phyloP scores from a whole-genome alignment of 129 eudicot genomes.

The Flaveria bidentis region DNA sequence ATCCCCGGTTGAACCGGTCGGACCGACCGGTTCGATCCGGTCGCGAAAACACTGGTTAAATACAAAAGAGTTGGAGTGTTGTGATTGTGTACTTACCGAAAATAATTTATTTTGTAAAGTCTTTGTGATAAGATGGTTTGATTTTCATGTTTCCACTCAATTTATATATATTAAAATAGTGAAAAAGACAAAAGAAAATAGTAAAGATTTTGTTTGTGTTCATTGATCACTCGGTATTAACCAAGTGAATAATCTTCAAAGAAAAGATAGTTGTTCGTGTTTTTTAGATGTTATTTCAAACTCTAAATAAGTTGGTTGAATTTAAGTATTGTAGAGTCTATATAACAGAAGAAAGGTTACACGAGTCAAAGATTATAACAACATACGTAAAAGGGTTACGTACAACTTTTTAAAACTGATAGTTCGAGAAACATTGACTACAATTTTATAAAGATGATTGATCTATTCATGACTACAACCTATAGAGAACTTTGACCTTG shows the following conservation, averaged over 20 bases:
- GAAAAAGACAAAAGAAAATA: neutral
- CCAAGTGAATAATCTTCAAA: too few relatives aligned
- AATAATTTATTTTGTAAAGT: neutral
- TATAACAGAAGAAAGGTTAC: neutral
- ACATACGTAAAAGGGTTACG: neutral
- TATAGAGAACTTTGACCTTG: too few relatives aligned
- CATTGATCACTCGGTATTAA: too few relatives aligned
- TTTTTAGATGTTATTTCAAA: neutral
- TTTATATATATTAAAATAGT: neutral
- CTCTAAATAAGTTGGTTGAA: neutral
- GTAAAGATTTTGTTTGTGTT: neutral
- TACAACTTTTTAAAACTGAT: neutral
- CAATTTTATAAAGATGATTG: neutral
- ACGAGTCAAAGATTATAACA: neutral
- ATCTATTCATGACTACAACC: neutral
- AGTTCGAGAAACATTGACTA: neutral
- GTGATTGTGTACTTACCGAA: slow-evolving; percentile 17
- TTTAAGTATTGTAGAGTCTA: neutral
- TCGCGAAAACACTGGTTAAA: too few relatives aligned
- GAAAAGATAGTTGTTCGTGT: too few relatives aligned
- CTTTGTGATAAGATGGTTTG: slow-evolving; percentile 24
- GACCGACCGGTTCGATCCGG: too few relatives aligned
- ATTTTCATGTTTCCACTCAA: slow-evolving; percentile 25
- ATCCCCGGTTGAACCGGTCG: too few relatives aligned
- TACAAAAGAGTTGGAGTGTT: slow-evolving; percentile 20